phyloP scores from a whole-genome alignment of 2,329 filamentous ascomycete genomes.

The Ophiosphaerella herpotricha region DNA sequence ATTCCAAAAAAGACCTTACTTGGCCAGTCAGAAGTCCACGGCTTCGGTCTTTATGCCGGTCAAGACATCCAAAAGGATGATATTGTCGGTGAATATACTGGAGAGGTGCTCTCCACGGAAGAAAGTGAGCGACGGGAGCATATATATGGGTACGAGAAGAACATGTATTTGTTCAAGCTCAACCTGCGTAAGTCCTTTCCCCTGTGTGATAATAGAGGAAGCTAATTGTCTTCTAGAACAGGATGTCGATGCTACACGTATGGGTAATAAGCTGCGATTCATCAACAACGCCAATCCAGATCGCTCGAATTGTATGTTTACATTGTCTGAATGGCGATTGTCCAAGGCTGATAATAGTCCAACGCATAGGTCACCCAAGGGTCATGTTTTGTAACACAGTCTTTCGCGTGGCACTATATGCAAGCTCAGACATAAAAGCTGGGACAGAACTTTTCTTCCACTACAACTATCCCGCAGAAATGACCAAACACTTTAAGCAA shows the following conservation, averaged over 20 bases:
- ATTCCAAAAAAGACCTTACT: slow-evolving; percentile 68
- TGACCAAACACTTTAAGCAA: slow-evolving; percentile 28
- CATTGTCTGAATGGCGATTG: not conserved
- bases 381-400: slow-evolving; percentile 76
- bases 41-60: slow-evolving; percentile 75
- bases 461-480: slow-evolving; percentile 60
- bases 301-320: slow-evolving; percentile 57
- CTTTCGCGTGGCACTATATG: slow-evolving; percentile 74
- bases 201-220: not conserved
- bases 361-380: slow-evolving; percentile 56
- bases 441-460: slow-evolving; percentile 84
- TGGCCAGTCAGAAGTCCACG: slow-evolving; percentile 72
- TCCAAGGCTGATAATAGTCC: not conserved
- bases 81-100: slow-evolving; percentile 82
- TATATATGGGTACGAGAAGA: slow-evolving; percentile 63
- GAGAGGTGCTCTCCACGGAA: slow-evolving; percentile 72
- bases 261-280: slow-evolving; percentile 80
- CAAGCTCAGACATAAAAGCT: slow-evolving; percentile 66
- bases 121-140: slow-evolving; percentile 73
- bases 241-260: slow-evolving; percentile 72
- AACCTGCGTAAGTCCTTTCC: slow-evolving; percentile 47
- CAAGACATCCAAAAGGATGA: slow-evolving; percentile 69
- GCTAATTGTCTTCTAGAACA: slow-evolving; percentile 42
- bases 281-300: slow-evolving; percentile 73
- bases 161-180: slow-evolving; percentile 65